Evolutionary conservation across 345 rosid species (phyloP).

Genomic region (Gossypium australe): DNA sequence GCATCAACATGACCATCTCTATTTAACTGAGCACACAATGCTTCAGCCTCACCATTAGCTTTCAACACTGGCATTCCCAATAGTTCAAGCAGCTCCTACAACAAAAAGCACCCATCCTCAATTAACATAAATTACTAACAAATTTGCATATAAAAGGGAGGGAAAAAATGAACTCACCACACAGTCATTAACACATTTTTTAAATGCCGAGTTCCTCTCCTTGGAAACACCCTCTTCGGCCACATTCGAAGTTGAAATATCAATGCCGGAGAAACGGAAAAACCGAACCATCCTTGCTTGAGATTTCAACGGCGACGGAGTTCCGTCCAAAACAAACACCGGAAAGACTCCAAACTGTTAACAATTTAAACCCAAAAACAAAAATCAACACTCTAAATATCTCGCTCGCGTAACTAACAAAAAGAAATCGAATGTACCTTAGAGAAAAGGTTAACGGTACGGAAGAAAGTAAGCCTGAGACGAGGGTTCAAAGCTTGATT

Average conservation of each 20-base stretch:
- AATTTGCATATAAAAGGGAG: background rate
- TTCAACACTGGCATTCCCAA: slow-evolving; percentile 81
- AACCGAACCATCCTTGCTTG: slow-evolving; percentile 59
- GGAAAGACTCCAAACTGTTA: slow-evolving; percentile 87
- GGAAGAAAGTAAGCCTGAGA: slow-evolving; percentile 83
- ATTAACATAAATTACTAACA: background rate
- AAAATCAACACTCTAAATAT: background rate
- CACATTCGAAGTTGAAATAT: slow-evolving; percentile 29
- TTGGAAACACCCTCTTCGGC: slow-evolving; percentile 47
- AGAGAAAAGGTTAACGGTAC: slow-evolving; percentile 75
- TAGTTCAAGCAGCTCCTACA: slow-evolving; percentile 68
- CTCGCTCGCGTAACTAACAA: background rate
- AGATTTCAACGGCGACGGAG: slow-evolving; percentile 80
- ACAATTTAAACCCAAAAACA: background rate
- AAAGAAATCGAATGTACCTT: slow-evolving; percentile 38
- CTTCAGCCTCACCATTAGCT: slow-evolving; percentile 93
- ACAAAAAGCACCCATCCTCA: background rate
- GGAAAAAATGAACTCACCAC: slow-evolving; percentile 45
- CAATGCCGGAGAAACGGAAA: slow-evolving; percentile 54
- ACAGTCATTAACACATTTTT: slow-evolving; percentile 63
- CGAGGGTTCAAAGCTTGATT: slow-evolving; percentile 45
- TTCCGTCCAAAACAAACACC: slow-evolving; percentile 80
- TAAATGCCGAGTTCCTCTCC: slow-evolving; percentile 61
- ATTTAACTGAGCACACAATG: slow-evolving; percentile 81
- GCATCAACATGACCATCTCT: slow-evolving; percentile 73